Conservation (phyloP, 257 asterid genomes). For the Voacanga thouarsii region DNA sequence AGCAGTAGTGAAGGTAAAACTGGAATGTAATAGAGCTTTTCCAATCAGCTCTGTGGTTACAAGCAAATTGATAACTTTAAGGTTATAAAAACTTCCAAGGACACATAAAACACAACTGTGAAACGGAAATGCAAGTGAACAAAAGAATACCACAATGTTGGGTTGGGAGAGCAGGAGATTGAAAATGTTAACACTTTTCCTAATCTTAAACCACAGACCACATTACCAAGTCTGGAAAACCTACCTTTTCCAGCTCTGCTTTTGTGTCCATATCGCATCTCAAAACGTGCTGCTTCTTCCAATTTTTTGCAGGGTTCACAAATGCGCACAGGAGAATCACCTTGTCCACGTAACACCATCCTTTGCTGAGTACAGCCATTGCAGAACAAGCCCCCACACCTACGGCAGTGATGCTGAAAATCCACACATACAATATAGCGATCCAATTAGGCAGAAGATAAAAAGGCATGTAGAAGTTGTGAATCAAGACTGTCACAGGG, state of each 20-base stretch:
- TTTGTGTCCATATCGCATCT: conserved; percentile 76
- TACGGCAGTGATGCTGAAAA: conserved; percentile 95
- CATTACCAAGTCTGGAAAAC: not conserved
- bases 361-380: conserved; percentile 79
- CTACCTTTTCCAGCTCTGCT: conserved; percentile 66
- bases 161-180: not conserved
- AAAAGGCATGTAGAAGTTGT: not conserved
- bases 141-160: not conserved
- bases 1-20: not conserved
- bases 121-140: not conserved
- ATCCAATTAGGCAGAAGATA: conserved; percentile 6
- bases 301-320: conserved; percentile 91
- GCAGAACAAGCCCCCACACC: conserved; percentile 97
- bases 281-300: conserved; percentile 94
- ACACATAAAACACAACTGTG: not conserved
- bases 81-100: not conserved
- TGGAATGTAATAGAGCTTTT: no score
- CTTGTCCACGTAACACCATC: conserved; percentile 96
- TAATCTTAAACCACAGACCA: not conserved
- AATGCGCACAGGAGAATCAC: conserved; percentile 93
- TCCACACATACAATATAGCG: conserved; percentile 22
- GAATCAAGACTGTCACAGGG: not conserved
- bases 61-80: not conserved
- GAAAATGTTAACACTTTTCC: conserved; percentile 6
- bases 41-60: not conserved